Percentiles rank a stretch among this genome's conserved stretches.
These are phyloP conservation scores for Podila epicladia DNA, from an alignment of 192 early-diverging fungal species.

Conservation along the genomic window DNA sequence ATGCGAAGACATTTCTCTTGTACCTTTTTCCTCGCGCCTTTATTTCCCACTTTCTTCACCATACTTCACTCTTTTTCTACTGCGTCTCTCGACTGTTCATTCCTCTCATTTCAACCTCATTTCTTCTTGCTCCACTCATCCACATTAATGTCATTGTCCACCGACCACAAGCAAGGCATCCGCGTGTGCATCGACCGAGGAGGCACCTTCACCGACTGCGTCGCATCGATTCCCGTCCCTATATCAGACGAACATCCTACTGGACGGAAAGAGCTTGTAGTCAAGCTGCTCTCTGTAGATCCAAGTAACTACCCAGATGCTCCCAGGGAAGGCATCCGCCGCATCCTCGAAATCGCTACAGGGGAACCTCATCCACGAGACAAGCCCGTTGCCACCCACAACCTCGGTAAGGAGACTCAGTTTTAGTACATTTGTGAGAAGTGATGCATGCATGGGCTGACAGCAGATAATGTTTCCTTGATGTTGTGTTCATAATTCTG, in stretches of 20 bases:
- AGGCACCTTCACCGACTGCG: slow-evolving; percentile 97
- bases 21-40: not conserved
- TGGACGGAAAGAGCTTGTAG: slow-evolving; percentile 72
- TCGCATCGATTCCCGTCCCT: slow-evolving; percentile 74
- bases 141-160: not conserved
- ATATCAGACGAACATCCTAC: slow-evolving; percentile 53
- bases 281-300: slow-evolving; percentile 94
- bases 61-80: not conserved
- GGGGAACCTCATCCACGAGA: slow-evolving; percentile 74
- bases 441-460: too few relatives aligned
- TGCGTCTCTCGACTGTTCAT: too few relatives aligned
- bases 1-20: not conserved
- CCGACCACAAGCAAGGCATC: slow-evolving; percentile 28
- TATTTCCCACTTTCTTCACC: not conserved
- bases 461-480: too few relatives aligned
- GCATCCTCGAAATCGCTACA: slow-evolving; percentile 84
- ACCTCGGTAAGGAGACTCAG: slow-evolving; percentile 58
- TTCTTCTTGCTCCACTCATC: not conserved
- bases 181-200: slow-evolving; percentile 91
- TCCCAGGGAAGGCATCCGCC: slow-evolving; percentile 92
- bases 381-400: slow-evolving; percentile 74
- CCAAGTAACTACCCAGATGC: slow-evolving; percentile 92
- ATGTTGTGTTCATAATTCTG: too few relatives aligned
- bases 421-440: too few relatives aligned
- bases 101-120: not conserved